A percentile compares a stretch with the other conserved stretches of the same genome.
Evolutionary conservation across 148 eudicot species (phyloP).

Genomic region (Cornus controversa): DNA sequence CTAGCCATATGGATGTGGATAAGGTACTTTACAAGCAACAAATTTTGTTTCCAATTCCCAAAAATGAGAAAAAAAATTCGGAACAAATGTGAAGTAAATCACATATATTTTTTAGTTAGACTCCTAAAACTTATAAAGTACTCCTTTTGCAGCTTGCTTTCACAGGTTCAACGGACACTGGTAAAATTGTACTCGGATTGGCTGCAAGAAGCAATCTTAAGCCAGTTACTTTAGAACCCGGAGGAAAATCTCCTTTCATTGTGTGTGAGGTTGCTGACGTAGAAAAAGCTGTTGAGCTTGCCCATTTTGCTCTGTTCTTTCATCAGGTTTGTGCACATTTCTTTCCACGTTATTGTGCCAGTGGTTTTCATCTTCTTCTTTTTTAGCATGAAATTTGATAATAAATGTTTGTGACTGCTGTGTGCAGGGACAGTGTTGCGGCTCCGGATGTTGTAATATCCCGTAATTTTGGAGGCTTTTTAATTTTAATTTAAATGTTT

Average conservation of each 20-base stretch:
- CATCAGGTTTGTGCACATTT: slow-evolving; percentile 49
- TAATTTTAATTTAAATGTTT: no score
- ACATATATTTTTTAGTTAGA: not conserved
- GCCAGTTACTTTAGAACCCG: slow-evolving; percentile 72
- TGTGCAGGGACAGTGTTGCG: slow-evolving; percentile 63
- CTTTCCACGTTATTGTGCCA: not conserved
- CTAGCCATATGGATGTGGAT: slow-evolving; percentile 82
- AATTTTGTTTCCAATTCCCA: not conserved
- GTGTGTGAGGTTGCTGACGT: slow-evolving; percentile 78
- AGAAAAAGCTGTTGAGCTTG: slow-evolving; percentile 74
- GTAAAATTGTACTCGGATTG: slow-evolving; percentile 47
- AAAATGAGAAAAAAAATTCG: not conserved
- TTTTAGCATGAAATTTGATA: not conserved
- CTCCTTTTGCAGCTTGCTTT: slow-evolving; percentile 65
- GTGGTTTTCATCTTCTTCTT: not conserved
- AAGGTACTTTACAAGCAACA: slow-evolving; percentile 39
- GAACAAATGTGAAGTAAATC: not conserved
- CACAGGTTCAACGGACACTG: slow-evolving; percentile 69
- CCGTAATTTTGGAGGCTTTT: no score
- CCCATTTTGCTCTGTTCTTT: slow-evolving; percentile 69
- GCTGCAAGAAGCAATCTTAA: slow-evolving; percentile 75
- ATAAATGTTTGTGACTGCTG: not conserved
- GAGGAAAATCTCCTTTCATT: slow-evolving; percentile 83
- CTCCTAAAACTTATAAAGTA: not conserved
- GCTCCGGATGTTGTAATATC: slow-evolving; percentile 68